Evolutionary conservation across 257 asterid genomes (phyloP).

Genomic region (Petunia secreta): DNA sequence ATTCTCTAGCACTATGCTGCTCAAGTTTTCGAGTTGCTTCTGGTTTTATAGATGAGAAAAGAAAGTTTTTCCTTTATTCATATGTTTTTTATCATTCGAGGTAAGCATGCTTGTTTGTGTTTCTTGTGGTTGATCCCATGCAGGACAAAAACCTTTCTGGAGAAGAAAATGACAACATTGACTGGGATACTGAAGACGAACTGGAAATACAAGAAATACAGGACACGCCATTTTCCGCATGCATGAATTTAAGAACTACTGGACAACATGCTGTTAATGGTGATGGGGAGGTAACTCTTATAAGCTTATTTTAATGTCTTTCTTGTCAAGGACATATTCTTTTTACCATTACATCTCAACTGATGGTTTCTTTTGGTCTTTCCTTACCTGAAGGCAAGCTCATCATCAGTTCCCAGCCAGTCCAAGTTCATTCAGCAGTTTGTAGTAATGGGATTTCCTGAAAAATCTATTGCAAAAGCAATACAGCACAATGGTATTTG

Average conservation of each 20-base stretch:
- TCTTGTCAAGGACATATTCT: not conserved
- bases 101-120: not conserved
- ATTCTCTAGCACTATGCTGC: not conserved
- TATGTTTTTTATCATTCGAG: not conserved
- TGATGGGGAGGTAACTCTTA: slow-evolving; percentile 25
- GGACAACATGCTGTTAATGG: not conserved
- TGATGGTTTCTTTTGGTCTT: not conserved
- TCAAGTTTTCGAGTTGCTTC: not conserved
- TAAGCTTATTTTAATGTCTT: not conserved
- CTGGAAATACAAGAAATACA: slow-evolving; percentile 35
- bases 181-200: slow-evolving; percentile 55
- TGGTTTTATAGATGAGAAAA: slow-evolving; percentile 5
- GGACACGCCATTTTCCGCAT: slow-evolving; percentile 4
- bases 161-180: slow-evolving; percentile 36
- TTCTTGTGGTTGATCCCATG: not conserved
- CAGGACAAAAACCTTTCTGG: slow-evolving; percentile 36
- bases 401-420: slow-evolving; percentile 34
- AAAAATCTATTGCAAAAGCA: slow-evolving; percentile 42
- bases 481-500: slow-evolving; percentile 44
- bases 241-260: slow-evolving; percentile 8
- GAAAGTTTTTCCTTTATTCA: not conserved
- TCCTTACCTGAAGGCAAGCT: slow-evolving; percentile 32
- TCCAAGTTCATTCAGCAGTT: slow-evolving; percentile 33
- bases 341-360: not conserved
- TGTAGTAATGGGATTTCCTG: slow-evolving; percentile 44